A percentile compares a stretch with the other conserved stretches of the same genome.
Evolutionary conservation across 2,329 filamentous ascomycete genomes (phyloP).

Genomic region (Stachybotrys elegans): DNA sequence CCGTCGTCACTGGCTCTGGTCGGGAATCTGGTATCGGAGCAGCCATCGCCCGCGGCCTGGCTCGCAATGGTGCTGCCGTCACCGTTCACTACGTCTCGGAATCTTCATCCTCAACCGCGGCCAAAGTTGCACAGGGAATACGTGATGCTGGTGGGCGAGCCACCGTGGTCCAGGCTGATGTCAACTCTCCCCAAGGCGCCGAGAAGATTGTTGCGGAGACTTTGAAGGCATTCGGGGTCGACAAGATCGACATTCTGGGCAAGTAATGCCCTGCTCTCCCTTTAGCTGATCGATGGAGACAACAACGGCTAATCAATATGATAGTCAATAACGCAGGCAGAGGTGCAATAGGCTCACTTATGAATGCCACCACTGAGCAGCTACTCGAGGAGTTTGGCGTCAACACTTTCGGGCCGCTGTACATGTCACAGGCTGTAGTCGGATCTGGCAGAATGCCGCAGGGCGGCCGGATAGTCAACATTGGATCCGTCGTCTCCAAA

Average conservation of each 20-base stretch:
- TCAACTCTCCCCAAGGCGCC: constrained; percentile 21
- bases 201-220: constrained; percentile 24
- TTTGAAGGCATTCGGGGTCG: constrained; percentile 20
- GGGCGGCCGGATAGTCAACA: constrained; percentile 16
- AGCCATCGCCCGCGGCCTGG: constrained; percentile 29
- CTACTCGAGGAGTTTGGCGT: constrained; percentile 21
- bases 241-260: constrained; percentile 28
- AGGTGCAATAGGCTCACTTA: constrained; percentile 6
- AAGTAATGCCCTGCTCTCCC: constrained; percentile 1
- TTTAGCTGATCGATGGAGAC: no score
- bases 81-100: constrained; percentile 33
- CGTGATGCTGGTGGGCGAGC: constrained; percentile 2
- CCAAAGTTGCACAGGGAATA: constrained; percentile 18
- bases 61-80: constrained; percentile 30
- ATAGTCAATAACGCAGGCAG: constrained; percentile 29
- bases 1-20: constrained; percentile 36
- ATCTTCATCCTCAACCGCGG: constrained; percentile 19
- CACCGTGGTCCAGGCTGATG: constrained; percentile 23
- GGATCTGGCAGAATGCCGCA: constrained; percentile 22
- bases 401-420: constrained; percentile 26
- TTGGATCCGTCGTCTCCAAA: constrained; percentile 13
- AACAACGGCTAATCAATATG: no score
- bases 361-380: constrained; percentile 17
- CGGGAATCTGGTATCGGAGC: constrained; percentile 35
- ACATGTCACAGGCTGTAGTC: constrained; percentile 23